Base-by-base conservation (phyloP, 257 asterid species). In the Thymus quinquecostatus region DNA sequence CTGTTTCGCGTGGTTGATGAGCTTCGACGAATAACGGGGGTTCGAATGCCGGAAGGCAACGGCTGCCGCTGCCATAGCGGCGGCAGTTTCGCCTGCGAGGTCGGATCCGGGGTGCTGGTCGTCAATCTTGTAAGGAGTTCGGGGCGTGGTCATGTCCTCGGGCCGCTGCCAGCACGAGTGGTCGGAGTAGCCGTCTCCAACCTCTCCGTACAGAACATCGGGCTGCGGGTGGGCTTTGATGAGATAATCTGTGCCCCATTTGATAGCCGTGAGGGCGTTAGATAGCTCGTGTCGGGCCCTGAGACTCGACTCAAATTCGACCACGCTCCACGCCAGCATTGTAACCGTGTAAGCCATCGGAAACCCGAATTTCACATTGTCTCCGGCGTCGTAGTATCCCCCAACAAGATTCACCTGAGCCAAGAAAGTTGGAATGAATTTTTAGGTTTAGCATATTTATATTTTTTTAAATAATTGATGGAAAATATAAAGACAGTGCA, bases 361-460 rank as follows among this genome's bases (percentile, higher is more conserved):
- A 8, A 88, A 71, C 12, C 93, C 96, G 36, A 86, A 88, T 69
- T 90, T 90, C 3, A 90, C 89, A 50, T 87, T 86, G 84, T 87
- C 96, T 34, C 96, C 95, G 1, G 95, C 90, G 14, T 88, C 93
- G 45, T 86, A 90, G 61, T 90, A 90, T 64, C 97, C 97, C 72
- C 97, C 97, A 0, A 72, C 80, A 6, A 90, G 72, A 62, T 88
- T 84, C 13, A 86, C 72, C 96, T 90, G 74, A 21, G 1, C 0
- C 1, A 30, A 1, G 6, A 34, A 34, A 21, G 21, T 21, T 21
- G 21, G 21, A 21, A 21, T 21, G 21, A 21, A 21, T 21, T 21
- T 21, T 34, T 34, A 34, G 38, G 2, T 34, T 34, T 34, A 34
- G 21, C 21, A 34, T 34, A 34, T 34, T 34, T 34, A 21, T 34